Base-by-base conservation (phyloP, 1,284 basidiomycete genomes). In the Nidula niveotomentosa region DNA sequence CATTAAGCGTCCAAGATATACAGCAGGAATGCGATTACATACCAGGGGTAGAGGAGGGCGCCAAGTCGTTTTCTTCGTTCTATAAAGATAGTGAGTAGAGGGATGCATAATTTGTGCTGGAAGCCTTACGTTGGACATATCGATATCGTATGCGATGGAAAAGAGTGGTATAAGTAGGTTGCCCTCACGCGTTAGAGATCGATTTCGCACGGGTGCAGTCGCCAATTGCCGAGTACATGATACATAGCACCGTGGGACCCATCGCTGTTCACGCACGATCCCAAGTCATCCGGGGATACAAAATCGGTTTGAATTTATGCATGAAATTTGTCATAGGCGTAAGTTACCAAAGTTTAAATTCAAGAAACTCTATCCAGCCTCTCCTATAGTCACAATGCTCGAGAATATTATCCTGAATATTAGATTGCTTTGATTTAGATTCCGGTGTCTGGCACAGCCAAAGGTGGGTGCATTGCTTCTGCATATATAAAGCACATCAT, bases 21-120 rank as follows among this genome's bases (percentile, higher is more conserved):
- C 39, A 55, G 58, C 54, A 59, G 58, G 54, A 62, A 63, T 54
- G 58, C 58, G 62, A 51, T 49, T 43, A 48, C 66, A 56, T 61
- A 87, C 89, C 89, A 72, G 85, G 86, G 50, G 89, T 90, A 64
- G 63, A 53, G 63, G 80, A 74, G 56, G 87, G 84, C 53, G 74
- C 75, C 57, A 91, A 77, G 65, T 91, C 89, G 43, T 86, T 85
- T 34, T 88, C 84, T 53, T 85, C 75, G 70, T 80, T 56, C 69
- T 73, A 49, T 37, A 47, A 53, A n/a, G 53, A 43, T 43, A 49
- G 39, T 59, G 47, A 53, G 48, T 39, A 52, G 46, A 35, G 44
- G 13, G 51, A 43, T 49, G 9, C 18, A 53, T 8, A 43, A 15
- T 36, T 33, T 50, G 13, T 23, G 44, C 15, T 43, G 45, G 13